These are phyloP conservation scores for Plasmodium malariae DNA, from an alignment of 169 alveolate species.

Conservation along the genomic window DNA sequence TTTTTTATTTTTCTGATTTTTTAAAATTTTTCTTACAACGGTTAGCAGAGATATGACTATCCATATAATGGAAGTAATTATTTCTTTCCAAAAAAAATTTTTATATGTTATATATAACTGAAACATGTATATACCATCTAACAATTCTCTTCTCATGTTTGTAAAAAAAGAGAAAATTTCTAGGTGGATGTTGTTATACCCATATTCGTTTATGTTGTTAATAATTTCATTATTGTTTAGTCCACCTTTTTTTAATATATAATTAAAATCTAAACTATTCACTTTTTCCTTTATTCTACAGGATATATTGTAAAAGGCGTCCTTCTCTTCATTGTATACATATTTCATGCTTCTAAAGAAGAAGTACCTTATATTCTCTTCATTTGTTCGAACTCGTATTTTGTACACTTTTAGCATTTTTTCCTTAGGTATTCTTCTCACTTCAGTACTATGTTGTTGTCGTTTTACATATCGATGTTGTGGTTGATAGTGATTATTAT, in stretches of 20 bases:
- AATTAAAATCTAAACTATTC: constrained; percentile 79
- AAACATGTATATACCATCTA: constrained; percentile 85
- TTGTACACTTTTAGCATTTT: constrained; percentile 19
- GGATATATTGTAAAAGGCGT: constrained; percentile 80
- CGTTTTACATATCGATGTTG: background rate
- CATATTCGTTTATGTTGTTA: constrained; percentile 78
- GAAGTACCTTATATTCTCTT: constrained; percentile 58
- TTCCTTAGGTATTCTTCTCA: background rate
- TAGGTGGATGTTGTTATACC: constrained; percentile 80
- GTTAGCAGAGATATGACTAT: constrained; percentile 78
- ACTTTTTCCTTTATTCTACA: constrained; percentile 77
- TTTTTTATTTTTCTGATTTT: constrained; percentile 85
- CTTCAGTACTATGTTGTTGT: background rate
- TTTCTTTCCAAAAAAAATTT: constrained; percentile 85
- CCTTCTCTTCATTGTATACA: constrained; percentile 79
- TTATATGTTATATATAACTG: constrained; percentile 84
- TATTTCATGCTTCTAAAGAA: constrained; percentile 78
- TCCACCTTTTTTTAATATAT: constrained; percentile 85
- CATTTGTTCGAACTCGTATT: constrained; percentile 40
- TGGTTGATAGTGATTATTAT: too few species aligned
- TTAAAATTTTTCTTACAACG: constrained; percentile 80
- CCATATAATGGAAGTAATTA: constrained; percentile 86
- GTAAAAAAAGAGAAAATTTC: constrained; percentile 78
- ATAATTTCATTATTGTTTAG: constrained; percentile 83
- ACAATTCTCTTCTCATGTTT: constrained; percentile 81